phyloP scores from a whole-genome alignment of 2,329 filamentous ascomycete genomes.

The Teratosphaeria pseudoeucalypti region DNA sequence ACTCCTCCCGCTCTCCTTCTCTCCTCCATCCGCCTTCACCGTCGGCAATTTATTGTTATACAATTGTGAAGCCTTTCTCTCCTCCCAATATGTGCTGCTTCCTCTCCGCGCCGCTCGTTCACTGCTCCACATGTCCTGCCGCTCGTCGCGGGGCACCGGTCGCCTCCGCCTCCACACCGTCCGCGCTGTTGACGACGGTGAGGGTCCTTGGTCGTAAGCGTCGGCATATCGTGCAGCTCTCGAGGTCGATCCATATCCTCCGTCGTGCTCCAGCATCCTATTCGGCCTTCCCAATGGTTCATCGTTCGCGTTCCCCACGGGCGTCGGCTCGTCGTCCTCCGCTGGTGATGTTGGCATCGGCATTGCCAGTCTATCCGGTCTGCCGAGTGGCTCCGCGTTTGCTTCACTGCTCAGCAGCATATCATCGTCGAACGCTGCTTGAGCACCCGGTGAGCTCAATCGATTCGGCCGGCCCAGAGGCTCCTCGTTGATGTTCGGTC shows the following conservation, averaged over 20 bases:
- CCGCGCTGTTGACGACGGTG: not conserved
- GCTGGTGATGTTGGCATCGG: not conserved
- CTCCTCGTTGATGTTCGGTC: not conserved
- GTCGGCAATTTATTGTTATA: not conserved
- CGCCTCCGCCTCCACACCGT: constrained; percentile 6
- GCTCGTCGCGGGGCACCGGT: not conserved
- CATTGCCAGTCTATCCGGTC: not conserved
- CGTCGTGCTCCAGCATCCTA: not conserved
- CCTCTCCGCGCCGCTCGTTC: not conserved
- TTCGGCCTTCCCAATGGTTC: constrained; percentile 7
- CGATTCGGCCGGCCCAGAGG: not conserved
- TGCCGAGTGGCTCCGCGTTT: not conserved
- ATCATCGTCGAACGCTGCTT: not conserved
- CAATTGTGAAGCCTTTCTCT: not conserved
- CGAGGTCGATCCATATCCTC: not conserved
- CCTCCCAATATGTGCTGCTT: not conserved
- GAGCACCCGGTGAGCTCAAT: not conserved
- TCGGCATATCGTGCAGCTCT: not conserved
- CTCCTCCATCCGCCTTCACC: not conserved
- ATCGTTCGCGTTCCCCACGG: constrained; percentile 2
- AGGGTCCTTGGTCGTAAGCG: not conserved
- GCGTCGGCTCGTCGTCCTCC: not conserved
- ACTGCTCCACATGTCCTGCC: not conserved
- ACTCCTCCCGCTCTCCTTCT: not conserved
- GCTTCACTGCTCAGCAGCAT: not conserved